Conservation (phyloP, 805 yeast genomes). For the Candida tammaniensis region DNA sequence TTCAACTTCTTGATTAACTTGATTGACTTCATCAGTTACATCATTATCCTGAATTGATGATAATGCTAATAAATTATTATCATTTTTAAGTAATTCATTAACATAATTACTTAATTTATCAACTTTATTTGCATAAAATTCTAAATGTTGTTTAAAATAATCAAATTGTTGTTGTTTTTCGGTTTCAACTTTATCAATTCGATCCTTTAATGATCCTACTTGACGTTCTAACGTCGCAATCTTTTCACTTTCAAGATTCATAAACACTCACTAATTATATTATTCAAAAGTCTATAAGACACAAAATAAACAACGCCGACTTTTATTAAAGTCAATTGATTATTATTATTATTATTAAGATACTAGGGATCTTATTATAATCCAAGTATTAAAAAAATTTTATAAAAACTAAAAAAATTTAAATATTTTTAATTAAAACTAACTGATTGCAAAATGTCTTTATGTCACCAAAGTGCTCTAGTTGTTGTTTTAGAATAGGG, state of each 20-base stretch:
- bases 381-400: no score
- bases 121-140: conserved; percentile 35
- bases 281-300: no score
- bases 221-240: conserved; percentile 9
- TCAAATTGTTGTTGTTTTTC: conserved; percentile 34
- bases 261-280: no score
- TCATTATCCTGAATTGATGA: conserved; percentile 15
- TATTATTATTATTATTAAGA: no score
- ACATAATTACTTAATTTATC: conserved; percentile 36
- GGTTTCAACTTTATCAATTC: conserved; percentile 22
- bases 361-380: no score
- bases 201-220: conserved; percentile 10
- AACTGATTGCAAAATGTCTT: conserved; percentile 10
- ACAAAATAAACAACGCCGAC: no score
- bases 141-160: conserved; percentile 34
- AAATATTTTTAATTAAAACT: no score
- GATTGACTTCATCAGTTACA: conserved; percentile 17
- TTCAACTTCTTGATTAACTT: conserved; percentile 20
- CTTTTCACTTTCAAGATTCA: conserved; percentile 8
- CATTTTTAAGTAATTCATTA: conserved; percentile 29
- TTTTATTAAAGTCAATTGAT: no score
- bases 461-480: conserved; percentile 9
- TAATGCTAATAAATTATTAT: conserved; percentile 24
- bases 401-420: no score
- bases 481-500: conserved; percentile 3